phyloP scores from a whole-genome alignment of 2,329 filamentous ascomycete genomes.

The Xenosphaeropsis pyriputrescens region DNA sequence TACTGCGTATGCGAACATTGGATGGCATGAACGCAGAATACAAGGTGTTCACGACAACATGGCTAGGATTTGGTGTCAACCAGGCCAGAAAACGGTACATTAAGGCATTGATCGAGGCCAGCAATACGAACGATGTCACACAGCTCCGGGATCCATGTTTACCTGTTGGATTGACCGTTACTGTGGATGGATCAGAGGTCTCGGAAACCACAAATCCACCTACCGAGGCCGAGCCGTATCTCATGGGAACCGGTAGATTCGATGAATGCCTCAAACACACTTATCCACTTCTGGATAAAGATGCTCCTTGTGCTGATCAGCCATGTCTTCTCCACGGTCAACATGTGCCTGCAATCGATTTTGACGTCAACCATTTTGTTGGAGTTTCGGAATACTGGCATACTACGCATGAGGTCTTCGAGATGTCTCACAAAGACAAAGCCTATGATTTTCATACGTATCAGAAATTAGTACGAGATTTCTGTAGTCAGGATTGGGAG shows the following conservation, averaged over 20 bases:
- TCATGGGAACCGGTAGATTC: slow-evolving; percentile 79
- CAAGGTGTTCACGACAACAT: slow-evolving; percentile 86
- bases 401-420: slow-evolving; percentile 89
- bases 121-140: slow-evolving; percentile 35
- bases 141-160: slow-evolving; percentile 87
- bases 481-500: slow-evolving; percentile 74
- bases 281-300: slow-evolving; percentile 78
- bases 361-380: slow-evolving; percentile 93
- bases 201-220: slow-evolving; percentile 16
- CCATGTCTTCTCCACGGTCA: slow-evolving; percentile 86
- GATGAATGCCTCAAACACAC: slow-evolving; percentile 71
- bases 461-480: slow-evolving; percentile 69
- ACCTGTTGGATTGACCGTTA: slow-evolving; percentile 61
- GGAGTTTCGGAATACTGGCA: slow-evolving; percentile 99
- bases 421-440: slow-evolving; percentile 57
- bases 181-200: slow-evolving; percentile 49
- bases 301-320: slow-evolving; percentile 65
- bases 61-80: slow-evolving; percentile 95
- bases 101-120: slow-evolving; percentile 56
- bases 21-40: slow-evolving; percentile 69
- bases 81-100: slow-evolving; percentile 79
- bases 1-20: slow-evolving; percentile 72
- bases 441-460: slow-evolving; percentile 86
- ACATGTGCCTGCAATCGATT: slow-evolving; percentile 90
- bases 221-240: slow-evolving; percentile 29